Percentiles rank a stretch among this genome's conserved stretches.
phyloP scores from a whole-genome alignment of 352 stramenopile genomes.

The Globisporangium nagaii region DNA sequence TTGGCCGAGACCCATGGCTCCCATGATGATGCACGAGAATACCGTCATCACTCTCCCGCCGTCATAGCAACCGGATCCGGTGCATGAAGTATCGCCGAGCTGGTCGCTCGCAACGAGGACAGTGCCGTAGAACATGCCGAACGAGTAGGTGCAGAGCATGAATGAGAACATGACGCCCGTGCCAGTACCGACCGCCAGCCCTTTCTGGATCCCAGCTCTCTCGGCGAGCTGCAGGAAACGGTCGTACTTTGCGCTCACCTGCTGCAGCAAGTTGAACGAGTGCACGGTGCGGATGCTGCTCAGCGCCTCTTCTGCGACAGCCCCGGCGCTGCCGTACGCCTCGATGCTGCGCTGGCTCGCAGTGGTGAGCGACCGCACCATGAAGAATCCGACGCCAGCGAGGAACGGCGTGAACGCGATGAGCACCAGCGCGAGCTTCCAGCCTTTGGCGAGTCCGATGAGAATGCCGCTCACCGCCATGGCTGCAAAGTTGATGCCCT shows the following conservation, averaged over 20 bases:
- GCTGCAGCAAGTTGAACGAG: conserved; percentile 40
- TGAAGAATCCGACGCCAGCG: not conserved
- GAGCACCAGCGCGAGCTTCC: not conserved
- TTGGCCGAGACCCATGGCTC: conserved; percentile 33
- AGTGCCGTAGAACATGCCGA: conserved; percentile 51
- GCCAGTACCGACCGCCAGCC: conserved; percentile 26
- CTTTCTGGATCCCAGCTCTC: conserved; percentile 30
- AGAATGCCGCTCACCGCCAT: not conserved
- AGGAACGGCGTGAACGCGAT: not conserved
- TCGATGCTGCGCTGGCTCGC: not conserved
- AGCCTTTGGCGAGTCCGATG: not conserved
- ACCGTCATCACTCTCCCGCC: conserved; percentile 37
- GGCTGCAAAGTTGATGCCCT: conserved; percentile 33
- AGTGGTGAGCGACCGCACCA: not conserved
- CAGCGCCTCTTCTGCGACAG: not conserved
- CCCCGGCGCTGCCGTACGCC: not conserved
- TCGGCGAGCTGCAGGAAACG: conserved; percentile 18
- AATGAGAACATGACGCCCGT: conserved; percentile 35
- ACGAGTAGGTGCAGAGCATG: conserved; percentile 36
- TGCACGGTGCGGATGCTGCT: conserved; percentile 32
- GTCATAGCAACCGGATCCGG: conserved; percentile 27
- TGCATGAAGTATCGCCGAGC: conserved; percentile 20
- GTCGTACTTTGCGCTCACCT: conserved; percentile 36
- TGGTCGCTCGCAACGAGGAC: conserved; percentile 21
- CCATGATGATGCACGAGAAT: conserved; percentile 37